Base-by-base conservation (phyloP, 192 early-diverging fungal genomes). In the Coemansia sp. region DNA sequence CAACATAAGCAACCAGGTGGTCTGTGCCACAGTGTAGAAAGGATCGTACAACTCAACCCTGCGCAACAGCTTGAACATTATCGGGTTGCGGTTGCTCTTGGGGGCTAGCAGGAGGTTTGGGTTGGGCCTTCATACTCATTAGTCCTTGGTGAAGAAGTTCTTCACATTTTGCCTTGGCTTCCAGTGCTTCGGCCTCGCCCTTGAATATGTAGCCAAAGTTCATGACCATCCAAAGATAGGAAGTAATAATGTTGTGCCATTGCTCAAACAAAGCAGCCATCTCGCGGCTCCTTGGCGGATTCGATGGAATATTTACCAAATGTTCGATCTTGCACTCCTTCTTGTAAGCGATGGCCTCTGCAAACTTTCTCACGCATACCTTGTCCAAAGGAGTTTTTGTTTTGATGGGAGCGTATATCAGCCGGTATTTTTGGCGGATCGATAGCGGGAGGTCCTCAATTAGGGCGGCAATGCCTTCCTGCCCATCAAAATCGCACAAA, bases 191-290 rank as follows among this genome's bases (percentile, higher is more conserved):
- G 0, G 87, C 85, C n/a, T 54, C 37, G n/a, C 84, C 72, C 7
- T 74, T 72, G 59, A 91, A 93, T 1, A 68, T 69, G 18, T 86
- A 79, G 5, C 90, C 76, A 68, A 88, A 93, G 64, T 75, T 65
- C 63, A 43, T 89, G 82, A 85, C 76, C 66, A 98, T 78, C 97
- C 97, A 98, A 63, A 95, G 82, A 66, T 96, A 98, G 21, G 94
- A 58, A 68, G 93, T 92, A 26, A 96, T 88, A 1, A 81, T 65
- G 49, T 89, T 85, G 74, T 98, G 97, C 57, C 71, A 65, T n/a
- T 67, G 75, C 77, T 98, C 97, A 3, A 97, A 67, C 0, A 68
- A 55, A 12, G 67, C 41, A 19, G 90, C 77, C 16, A 58, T 65
- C 18, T 86, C 79, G 11, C 71, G 61, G 8, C 45, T 56, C 7